Evolutionary conservation across 257 asterid genomes (phyloP).

Genomic region (Gentiana straminea): DNA sequence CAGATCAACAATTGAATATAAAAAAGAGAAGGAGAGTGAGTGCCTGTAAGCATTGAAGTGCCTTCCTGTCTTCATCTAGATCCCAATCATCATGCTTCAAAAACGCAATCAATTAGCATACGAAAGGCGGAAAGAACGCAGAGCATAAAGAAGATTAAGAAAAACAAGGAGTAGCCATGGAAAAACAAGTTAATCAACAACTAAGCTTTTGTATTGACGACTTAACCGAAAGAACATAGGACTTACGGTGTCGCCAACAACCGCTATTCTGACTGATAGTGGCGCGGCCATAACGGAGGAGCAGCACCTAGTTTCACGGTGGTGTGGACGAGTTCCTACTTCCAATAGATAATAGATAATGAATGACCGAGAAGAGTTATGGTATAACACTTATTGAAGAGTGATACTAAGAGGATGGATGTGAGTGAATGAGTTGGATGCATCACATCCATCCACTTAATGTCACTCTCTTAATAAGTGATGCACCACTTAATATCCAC

Average conservation of each 20-base stretch:
- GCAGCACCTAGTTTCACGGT: not conserved
- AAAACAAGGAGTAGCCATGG: not conserved
- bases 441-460: too few species aligned
- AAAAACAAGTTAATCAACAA: not conserved
- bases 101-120: slow-evolving; percentile 4
- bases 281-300: slow-evolving; percentile 29
- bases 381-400: too few species aligned
- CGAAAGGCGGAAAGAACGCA: not conserved
- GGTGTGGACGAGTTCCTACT: not conserved
- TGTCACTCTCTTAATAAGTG: too few species aligned
- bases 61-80: slow-evolving; percentile 73
- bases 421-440: too few species aligned
- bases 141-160: not conserved
- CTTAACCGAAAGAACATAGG: not conserved
- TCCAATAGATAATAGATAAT: too few species aligned
- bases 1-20: not conserved
- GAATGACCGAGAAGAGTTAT: too few species aligned
- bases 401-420: too few species aligned
- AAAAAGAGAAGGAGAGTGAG: slow-evolving; percentile 1
- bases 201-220: not conserved
- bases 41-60: slow-evolving; percentile 75
- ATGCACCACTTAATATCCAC: too few species aligned
- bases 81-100: slow-evolving; percentile 88
- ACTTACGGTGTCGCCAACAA: slow-evolving; percentile 85
- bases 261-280: slow-evolving; percentile 55